Evolutionary conservation across 139 green algal genomes (phyloP).

Genomic region (Marvania coccoides): DNA sequence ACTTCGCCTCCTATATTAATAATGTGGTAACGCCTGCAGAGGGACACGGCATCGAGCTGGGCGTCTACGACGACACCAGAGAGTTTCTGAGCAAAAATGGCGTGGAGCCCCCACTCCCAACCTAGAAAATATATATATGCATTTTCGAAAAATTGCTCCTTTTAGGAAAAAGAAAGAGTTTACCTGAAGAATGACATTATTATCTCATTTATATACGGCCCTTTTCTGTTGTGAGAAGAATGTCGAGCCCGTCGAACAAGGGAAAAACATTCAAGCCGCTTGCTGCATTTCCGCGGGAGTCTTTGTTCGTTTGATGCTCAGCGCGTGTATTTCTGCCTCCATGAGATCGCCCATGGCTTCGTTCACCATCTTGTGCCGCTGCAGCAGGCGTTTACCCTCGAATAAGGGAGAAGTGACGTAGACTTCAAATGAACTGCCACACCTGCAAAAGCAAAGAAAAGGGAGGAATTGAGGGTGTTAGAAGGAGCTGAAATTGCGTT

Average conservation of each 20-base stretch:
- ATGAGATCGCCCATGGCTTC: conserved; percentile 13
- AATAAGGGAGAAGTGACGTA: conserved; percentile 5
- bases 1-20: too few species aligned
- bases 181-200: not conserved
- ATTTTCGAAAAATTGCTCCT: too few species aligned
- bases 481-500: not conserved
- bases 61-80: not conserved
- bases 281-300: not conserved
- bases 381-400: conserved; percentile 18
- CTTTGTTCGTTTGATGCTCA: conserved; percentile 11
- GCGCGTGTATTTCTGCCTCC: conserved; percentile 24
- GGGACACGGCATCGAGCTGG: not conserved
- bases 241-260: too few species aligned
- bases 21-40: too few species aligned
- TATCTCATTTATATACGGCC: too few species aligned
- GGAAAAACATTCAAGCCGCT: too few species aligned
- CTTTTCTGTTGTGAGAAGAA: too few species aligned
- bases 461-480: not conserved
- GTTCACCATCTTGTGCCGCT: conserved; percentile 27
- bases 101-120: not conserved
- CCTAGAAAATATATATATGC: too few species aligned
- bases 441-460: conserved; percentile 5
- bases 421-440: conserved; percentile 29
- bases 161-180: too few species aligned
- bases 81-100: not conserved